A percentile compares a stretch with the other conserved stretches of the same genome.
phyloP scores from a whole-genome alignment of 352 stramenopile genomes.

The Globisporangium acanthophoron region DNA sequence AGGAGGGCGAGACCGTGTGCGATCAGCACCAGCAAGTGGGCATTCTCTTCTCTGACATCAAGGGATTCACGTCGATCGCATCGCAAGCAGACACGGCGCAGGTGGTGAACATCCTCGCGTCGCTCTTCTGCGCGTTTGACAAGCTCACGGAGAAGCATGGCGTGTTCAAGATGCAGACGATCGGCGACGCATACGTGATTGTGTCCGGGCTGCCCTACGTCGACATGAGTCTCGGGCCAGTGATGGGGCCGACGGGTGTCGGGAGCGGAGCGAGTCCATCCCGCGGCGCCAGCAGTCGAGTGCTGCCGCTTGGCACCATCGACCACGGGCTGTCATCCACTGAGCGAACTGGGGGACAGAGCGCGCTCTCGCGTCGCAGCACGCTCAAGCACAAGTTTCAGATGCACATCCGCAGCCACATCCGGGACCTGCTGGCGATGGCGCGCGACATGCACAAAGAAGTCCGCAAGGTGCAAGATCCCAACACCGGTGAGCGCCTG shows the following conservation, averaged over 20 bases:
- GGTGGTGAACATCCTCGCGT: conserved; percentile 88
- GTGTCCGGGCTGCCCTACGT: conserved; percentile 82
- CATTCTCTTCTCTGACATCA: conserved; percentile 91
- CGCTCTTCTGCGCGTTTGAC: conserved; percentile 91
- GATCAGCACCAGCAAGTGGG: conserved; percentile 84
- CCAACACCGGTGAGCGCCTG: conserved; percentile 74
- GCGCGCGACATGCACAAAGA: conserved; percentile 86
- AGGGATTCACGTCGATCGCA: conserved; percentile 90
- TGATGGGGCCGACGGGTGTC: conserved; percentile 23
- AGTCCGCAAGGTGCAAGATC: conserved; percentile 76
- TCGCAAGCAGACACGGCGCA: conserved; percentile 76
- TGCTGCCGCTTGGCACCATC: conserved; percentile 31
- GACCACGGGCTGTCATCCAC: conserved; percentile 15
- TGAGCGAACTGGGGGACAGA: conserved; percentile 10
- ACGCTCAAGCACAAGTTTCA: conserved; percentile 82
- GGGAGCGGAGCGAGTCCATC: conserved; percentile 5
- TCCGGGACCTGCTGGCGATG: conserved; percentile 75
- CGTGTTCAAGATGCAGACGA: conserved; percentile 93
- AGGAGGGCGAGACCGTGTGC: conserved; percentile 79
- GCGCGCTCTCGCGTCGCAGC: conserved; percentile 27
- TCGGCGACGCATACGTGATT: conserved; percentile 92
- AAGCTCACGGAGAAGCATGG: conserved; percentile 89
- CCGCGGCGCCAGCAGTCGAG: conserved; percentile 34
- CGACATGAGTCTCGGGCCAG: conserved; percentile 73
- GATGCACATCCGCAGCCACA: conserved; percentile 78